phyloP scores from a whole-genome alignment of 352 stramenopile genomes.

The Pythium coloratum region DNA sequence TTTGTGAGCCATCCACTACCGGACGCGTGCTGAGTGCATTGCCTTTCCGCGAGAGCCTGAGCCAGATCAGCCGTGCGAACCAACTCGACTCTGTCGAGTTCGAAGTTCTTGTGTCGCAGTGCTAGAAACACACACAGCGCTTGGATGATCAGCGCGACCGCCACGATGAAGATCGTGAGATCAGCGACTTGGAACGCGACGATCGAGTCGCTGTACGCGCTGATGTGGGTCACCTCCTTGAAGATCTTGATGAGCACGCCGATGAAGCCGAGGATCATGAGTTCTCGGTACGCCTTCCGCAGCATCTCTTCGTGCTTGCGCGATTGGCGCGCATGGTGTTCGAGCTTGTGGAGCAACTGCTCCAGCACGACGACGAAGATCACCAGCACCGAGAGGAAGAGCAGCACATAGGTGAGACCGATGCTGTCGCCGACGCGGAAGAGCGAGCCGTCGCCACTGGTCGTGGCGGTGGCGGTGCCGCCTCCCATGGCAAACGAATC shows the following conservation, averaged over 20 bases:
- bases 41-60: neutral
- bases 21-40: neutral
- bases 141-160: conserved; percentile 36
- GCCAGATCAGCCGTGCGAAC: conserved; percentile 6
- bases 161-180: conserved; percentile 36
- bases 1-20: neutral
- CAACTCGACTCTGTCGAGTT: conserved; percentile 16
- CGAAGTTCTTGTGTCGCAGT: conserved; percentile 20
- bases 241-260: conserved; percentile 36
- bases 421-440: conserved; percentile 28
- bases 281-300: conserved; percentile 40
- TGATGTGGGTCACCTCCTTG: conserved; percentile 25
- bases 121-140: conserved; percentile 28
- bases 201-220: conserved; percentile 23
- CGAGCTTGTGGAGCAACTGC: conserved; percentile 42
- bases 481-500: neutral
- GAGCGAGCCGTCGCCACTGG: conserved; percentile 14
- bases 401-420: conserved; percentile 13
- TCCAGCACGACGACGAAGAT: conserved; percentile 53
- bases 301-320: conserved; percentile 70
- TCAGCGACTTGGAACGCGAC: conserved; percentile 38
- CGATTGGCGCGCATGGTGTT: conserved; percentile 42
- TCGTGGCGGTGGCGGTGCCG: neutral
- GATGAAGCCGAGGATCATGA: conserved; percentile 32
- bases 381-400: conserved; percentile 37